Evolutionary conservation across 2,329 filamentous ascomycete species (phyloP).

Genomic region (Epichloe coenophiala): DNA sequence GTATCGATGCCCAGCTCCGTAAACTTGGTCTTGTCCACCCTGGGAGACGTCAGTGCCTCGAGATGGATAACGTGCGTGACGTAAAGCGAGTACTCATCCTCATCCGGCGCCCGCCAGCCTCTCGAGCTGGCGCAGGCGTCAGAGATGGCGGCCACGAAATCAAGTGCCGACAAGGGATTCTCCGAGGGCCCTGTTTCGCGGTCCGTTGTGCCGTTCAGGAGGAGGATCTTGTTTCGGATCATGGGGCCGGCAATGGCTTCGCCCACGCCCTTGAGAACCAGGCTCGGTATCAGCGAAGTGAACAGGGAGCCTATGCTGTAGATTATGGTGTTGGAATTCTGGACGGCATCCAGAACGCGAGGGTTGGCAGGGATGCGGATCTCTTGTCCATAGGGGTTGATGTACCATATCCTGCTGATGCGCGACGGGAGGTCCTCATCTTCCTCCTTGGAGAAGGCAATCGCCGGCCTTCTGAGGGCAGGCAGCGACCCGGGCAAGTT

Average conservation of each 20-base stretch:
- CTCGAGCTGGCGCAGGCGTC: constrained; percentile 59
- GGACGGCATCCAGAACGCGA: constrained; percentile 58
- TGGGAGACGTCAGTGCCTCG: constrained; percentile 55
- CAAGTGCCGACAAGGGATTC: constrained; percentile 55
- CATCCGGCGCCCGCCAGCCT: constrained; percentile 25
- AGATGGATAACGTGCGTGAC: constrained; percentile 78
- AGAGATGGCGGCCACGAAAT: constrained; percentile 72
- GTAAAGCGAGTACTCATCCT: constrained; percentile 47
- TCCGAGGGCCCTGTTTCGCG: constrained; percentile 67
- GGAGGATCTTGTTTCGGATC: constrained; percentile 59
- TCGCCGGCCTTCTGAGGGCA: constrained; percentile 65
- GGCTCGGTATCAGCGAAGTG: constrained; percentile 72
- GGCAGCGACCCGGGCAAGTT: constrained; percentile 72
- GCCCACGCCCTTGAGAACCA: constrained; percentile 65
- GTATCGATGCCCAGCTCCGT: constrained; percentile 59
- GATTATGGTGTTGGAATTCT: constrained; percentile 53
- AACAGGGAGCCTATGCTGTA: constrained; percentile 94
- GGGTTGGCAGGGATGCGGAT: constrained; percentile 77
- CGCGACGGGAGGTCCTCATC: constrained; percentile 64
- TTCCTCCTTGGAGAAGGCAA: constrained; percentile 63
- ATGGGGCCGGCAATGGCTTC: constrained; percentile 33
- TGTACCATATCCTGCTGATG: constrained; percentile 85
- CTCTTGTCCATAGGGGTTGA: constrained; percentile 94
- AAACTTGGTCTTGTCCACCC: constrained; percentile 54
- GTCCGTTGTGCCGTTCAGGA: constrained; percentile 73